Conservation (phyloP, 192 early-diverging fungal species). For the Coemansia sp. region DNA sequence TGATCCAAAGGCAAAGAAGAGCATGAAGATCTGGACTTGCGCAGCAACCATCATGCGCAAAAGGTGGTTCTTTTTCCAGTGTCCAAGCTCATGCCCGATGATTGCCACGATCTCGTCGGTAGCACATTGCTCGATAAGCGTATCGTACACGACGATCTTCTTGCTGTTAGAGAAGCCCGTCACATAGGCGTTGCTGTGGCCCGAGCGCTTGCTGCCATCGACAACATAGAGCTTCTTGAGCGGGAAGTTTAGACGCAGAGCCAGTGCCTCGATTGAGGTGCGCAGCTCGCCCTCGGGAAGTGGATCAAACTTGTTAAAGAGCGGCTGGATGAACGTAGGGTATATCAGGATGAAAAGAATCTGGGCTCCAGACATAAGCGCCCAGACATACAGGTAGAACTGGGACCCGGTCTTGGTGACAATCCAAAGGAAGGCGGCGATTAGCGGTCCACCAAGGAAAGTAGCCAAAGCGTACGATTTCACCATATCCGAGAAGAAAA, state of each 20-base stretch:
- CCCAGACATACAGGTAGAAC: constrained; percentile 92
- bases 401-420: constrained; percentile 75
- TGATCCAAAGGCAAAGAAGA: constrained; percentile 77
- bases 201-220: constrained; percentile 87
- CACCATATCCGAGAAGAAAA: constrained; percentile 77
- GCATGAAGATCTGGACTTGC: constrained; percentile 73
- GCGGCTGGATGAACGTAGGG: constrained; percentile 95
- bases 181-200: constrained; percentile 96
- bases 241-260: constrained; percentile 80
- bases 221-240: constrained; percentile 94
- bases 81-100: constrained; percentile 95
- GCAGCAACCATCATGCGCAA: constrained; percentile 68
- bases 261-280: constrained; percentile 76
- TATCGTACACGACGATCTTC: constrained; percentile 94
- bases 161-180: constrained; percentile 96
- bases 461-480: constrained; percentile 70
- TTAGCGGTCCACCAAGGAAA: constrained; percentile 74
- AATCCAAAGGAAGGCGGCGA: constrained; percentile 79
- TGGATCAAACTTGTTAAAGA: constrained; percentile 94
- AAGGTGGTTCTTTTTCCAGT: constrained; percentile 89
- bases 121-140: constrained; percentile 78
- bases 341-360: constrained; percentile 77
- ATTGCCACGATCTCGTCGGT: constrained; percentile 90
- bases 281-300: constrained; percentile 80
- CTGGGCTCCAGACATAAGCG: constrained; percentile 78